These are phyloP conservation scores for Fennellomyces sp. DNA, from an alignment of 371 early-diverging fungal species.

Conservation along the genomic window DNA sequence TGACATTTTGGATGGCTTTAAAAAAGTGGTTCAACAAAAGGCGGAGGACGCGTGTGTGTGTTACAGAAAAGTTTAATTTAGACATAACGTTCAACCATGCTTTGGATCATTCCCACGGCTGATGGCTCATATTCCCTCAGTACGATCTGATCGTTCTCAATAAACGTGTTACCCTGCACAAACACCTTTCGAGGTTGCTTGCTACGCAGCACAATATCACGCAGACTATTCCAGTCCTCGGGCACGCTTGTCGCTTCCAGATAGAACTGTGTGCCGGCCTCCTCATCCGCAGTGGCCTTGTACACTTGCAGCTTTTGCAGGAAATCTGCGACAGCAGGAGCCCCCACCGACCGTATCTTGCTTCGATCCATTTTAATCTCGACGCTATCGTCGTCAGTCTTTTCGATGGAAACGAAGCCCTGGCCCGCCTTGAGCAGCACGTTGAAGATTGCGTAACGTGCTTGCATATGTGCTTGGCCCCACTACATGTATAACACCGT, in stretches of 20 bases:
- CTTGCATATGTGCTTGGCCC: constrained; percentile 71
- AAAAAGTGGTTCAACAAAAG: neutral
- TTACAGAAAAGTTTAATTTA: constrained; percentile 15
- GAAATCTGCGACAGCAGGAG: constrained; percentile 56
- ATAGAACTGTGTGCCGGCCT: constrained; percentile 50
- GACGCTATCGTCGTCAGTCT: constrained; percentile 34
- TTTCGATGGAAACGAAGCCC: constrained; percentile 37
- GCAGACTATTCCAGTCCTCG: constrained; percentile 46
- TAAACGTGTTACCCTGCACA: constrained; percentile 57
- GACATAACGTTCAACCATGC: constrained; percentile 55
- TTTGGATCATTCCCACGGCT: constrained; percentile 60
- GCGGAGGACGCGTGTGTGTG: neutral
- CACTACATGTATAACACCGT: constrained; percentile 18
- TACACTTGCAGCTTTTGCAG: constrained; percentile 58
- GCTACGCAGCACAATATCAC: constrained; percentile 56
- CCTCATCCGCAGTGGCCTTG: constrained; percentile 63
- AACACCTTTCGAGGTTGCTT: constrained; percentile 64
- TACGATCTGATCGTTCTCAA: constrained; percentile 38
- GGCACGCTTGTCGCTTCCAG: constrained; percentile 53
- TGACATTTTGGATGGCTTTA: constrained; percentile 37
- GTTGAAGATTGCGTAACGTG: constrained; percentile 63
- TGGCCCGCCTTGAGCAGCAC: constrained; percentile 55
- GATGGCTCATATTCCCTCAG: constrained; percentile 62
- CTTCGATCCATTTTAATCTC: constrained; percentile 51
- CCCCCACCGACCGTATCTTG: constrained; percentile 55